Percentiles rank a stretch among this genome's conserved stretches.
phyloP scores from a whole-genome alignment of 345 rosid species.

The Syzygium jambos region DNA sequence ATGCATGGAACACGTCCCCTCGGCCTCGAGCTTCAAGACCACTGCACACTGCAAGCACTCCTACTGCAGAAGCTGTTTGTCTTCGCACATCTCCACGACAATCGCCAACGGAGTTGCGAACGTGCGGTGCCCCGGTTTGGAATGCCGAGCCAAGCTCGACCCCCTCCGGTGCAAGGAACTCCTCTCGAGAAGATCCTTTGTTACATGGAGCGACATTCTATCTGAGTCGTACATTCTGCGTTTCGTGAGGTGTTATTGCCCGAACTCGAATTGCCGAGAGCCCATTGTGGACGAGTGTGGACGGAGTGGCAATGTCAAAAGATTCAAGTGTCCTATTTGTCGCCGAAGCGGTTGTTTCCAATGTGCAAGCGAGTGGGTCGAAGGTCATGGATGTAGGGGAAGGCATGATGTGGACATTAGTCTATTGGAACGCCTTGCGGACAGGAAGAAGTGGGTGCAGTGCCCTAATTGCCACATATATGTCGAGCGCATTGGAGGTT shows the following conservation, averaged over 20 bases:
- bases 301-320: background rate
- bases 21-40: background rate
- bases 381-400: background rate
- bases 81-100: background rate
- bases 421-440: background rate
- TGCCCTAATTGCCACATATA: background rate
- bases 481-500: rapidly evolving
- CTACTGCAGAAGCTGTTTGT: background rate
- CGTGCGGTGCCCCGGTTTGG: background rate
- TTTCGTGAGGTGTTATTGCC: background rate
- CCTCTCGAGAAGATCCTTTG: background rate
- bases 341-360: background rate
- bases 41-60: background rate
- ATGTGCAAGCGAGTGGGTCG: background rate
- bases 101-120: background rate
- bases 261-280: background rate
- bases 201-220: background rate
- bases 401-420: background rate
- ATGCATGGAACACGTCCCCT: background rate
- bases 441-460: background rate
- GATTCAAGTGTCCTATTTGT: background rate
- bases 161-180: background rate
- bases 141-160: background rate
- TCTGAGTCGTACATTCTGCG: background rate
- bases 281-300: background rate